These are phyloP conservation scores for Raphanus raphanistrum DNA, from an alignment of 345 rosid genomes.

Conservation along the genomic window DNA sequence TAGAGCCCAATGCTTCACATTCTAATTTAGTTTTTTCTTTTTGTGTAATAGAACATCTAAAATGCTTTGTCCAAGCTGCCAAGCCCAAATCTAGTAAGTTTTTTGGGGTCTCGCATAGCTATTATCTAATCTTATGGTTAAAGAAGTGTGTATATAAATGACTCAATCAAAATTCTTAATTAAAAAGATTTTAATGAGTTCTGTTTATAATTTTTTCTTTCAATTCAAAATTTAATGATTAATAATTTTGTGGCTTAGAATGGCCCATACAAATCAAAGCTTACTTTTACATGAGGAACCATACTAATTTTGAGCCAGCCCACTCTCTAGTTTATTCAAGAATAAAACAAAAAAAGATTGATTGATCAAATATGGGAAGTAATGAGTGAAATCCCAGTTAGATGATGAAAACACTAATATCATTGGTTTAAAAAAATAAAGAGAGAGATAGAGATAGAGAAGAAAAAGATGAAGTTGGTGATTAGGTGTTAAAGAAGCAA, in stretches of 20 bases:
- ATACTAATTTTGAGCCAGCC: neutral
- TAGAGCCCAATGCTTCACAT: slow-evolving; percentile 11
- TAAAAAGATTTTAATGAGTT: too few relatives aligned
- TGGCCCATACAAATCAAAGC: neutral
- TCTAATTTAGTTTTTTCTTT: neutral
- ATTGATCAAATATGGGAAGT: neutral
- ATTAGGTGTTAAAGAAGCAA: slow-evolving; percentile 38
- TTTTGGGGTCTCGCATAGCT: neutral
- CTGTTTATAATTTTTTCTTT: too few relatives aligned
- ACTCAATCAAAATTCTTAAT: too few relatives aligned
- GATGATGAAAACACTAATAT: slow-evolving; percentile 4
- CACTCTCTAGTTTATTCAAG: neutral
- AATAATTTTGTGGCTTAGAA: neutral
- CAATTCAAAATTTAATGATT: neutral
- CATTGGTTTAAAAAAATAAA: neutral
- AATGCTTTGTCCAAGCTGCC: slow-evolving; percentile 8
- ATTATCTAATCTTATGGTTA: neutral
- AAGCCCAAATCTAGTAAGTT: neutral
- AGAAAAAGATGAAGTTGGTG: slow-evolving; percentile 34
- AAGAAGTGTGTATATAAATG: too few relatives aligned
- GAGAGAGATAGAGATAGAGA: neutral
- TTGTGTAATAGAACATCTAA: neutral
- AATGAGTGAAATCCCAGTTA: neutral
- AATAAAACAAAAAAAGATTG: neutral
- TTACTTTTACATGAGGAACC: neutral